A percentile compares a stretch with the other conserved stretches of the same genome.
These are phyloP conservation scores for Tritrichomonas foetus DNA, from an alignment of 208 protist genomes.

Conservation along the genomic window DNA sequence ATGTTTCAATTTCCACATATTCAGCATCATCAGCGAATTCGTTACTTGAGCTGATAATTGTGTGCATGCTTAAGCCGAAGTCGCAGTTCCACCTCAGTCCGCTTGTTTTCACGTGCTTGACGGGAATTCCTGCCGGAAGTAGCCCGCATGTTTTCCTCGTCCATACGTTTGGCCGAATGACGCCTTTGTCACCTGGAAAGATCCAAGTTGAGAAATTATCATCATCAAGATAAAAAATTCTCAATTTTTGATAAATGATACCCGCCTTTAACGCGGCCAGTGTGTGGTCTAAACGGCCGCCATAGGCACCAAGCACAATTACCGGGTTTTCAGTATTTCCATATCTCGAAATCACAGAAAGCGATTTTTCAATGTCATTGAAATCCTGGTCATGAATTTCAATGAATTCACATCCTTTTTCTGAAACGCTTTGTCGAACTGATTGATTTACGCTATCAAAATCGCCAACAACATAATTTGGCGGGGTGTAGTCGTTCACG, in stretches of 20 bases:
- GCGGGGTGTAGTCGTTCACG: background rate
- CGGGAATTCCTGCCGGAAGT: background rate
- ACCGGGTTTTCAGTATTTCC: background rate
- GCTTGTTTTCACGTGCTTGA: background rate
- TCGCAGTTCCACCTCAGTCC: background rate
- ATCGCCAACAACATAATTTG: background rate
- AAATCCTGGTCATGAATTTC: background rate
- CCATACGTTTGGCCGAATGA: background rate
- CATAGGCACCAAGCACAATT: background rate
- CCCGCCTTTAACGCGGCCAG: background rate
- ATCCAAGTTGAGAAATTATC: background rate
- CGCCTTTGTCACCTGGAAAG: background rate
- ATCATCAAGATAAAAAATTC: background rate
- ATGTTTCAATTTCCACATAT: background rate
- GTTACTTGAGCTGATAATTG: background rate
- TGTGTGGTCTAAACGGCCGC: slow-evolving; percentile 24
- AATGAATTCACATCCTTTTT: background rate
- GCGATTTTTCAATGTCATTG: background rate
- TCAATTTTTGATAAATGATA: background rate
- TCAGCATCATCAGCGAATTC: background rate
- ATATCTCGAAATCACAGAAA: background rate
- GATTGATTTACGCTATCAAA: background rate
- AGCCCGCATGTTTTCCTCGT: background rate
- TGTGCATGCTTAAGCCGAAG: background rate
- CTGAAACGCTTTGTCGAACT: background rate